Base-by-base conservation (phyloP, 2,329 filamentous ascomycete genomes). In the Alternaria viburni region DNA sequence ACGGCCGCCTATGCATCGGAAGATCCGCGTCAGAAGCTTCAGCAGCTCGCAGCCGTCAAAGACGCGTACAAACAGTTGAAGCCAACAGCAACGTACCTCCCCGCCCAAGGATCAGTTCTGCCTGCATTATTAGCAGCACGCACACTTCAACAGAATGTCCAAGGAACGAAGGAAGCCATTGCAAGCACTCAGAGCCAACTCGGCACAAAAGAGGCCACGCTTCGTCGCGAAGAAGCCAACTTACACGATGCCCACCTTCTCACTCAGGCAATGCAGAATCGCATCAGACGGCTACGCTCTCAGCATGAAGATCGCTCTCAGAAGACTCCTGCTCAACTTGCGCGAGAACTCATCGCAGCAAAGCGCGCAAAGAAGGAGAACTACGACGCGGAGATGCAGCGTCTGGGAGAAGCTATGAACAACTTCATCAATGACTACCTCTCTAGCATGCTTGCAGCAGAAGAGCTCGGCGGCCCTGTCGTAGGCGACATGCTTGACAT, bases 381-480 rank as follows among this genome's bases (percentile, higher is more conserved):
- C 44, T 90, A 93, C 71, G 87, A 90, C 60, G 82, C 77, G 55
- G 86, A 90, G 67, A 90, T 89, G 1, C 82, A 83, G 2, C 83
- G 81, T 45, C 82, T 96, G 15, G 86, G 91, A 59, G 86, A 85
- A 61, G 84, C 87, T 0, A 84, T 96, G 59, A 87, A 90, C 66
- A 82, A 81, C 15, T 96, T 96, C 73, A 89, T 95, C 61, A 87
- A 92, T 65, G 82, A 88, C 46, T 86, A 88, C 44, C 84, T 97
- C 1, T 91, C 91, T 1, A 81, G 87, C 4, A 91, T 95, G 88
- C 83, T 97, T 46, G 93, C 92, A 7, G 91, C 92, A 1, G 93
- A 96, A 80, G 91, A 93, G 73, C 84, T 94, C 1, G 93, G 93
- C 8, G 93, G 93, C 0, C 93, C 93, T 0, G 90, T 93, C 11